Conservation (phyloP, 495 filamentous ascomycete genomes). For the Oleoguttula mirabilis region DNA sequence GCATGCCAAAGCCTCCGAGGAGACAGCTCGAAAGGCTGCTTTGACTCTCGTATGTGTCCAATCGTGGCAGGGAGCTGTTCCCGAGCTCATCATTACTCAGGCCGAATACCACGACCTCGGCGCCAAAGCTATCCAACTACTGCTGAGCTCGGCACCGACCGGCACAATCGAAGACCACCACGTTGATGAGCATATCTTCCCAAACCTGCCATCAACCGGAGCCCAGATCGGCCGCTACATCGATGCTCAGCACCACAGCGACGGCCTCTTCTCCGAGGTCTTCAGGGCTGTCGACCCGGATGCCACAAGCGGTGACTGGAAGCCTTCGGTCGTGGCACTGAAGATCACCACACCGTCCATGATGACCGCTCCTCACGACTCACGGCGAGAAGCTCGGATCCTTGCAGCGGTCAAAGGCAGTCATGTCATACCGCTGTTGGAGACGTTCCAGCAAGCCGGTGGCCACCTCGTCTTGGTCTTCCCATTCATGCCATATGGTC, state of each 20-base stretch:
- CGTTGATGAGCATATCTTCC: constrained; percentile 3
- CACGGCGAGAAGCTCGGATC: constrained; percentile 63
- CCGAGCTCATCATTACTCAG: neutral
- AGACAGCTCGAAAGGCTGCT: constrained; percentile 6
- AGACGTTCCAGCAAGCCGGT: constrained; percentile 58
- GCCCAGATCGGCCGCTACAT: constrained; percentile 54
- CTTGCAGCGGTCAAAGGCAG: constrained; percentile 39
- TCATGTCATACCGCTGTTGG: constrained; percentile 53
- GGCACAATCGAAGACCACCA: neutral
- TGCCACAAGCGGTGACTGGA: constrained; percentile 16
- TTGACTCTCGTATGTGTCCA: constrained; percentile 7
- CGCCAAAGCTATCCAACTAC: neutral
- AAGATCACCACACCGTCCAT: constrained; percentile 72
- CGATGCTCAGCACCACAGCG: constrained; percentile 55
- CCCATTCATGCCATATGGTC: constrained; percentile 65
- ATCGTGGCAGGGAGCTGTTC: neutral
- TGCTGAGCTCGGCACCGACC: neutral
- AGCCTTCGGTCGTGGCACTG: constrained; percentile 47
- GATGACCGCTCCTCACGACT: constrained; percentile 68
- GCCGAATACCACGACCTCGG: constrained; percentile 7
- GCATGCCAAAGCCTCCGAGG: constrained; percentile 11
- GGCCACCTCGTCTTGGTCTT: constrained; percentile 66
- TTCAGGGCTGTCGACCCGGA: constrained; percentile 43
- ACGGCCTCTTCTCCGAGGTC: constrained; percentile 72
- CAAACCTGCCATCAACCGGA: constrained; percentile 11